Evolutionary conservation across 2,329 filamentous ascomycete genomes (phyloP), one percentile per base, ranked within the genome.

Genomic region (Fusarium caatingaense): DNA sequence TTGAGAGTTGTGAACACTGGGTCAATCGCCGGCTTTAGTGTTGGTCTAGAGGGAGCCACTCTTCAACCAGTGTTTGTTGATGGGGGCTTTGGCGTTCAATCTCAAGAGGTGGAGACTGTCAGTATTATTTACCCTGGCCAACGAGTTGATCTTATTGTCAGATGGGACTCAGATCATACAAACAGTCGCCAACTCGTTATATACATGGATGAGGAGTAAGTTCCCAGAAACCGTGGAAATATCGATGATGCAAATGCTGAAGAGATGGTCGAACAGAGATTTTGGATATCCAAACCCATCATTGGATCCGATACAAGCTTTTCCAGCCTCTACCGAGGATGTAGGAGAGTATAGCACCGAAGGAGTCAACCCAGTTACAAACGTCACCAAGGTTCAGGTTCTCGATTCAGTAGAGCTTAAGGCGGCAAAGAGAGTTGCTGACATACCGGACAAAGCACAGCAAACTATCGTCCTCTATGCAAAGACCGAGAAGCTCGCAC

Each of bases 261-360:
- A 6, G 5, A n/a, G 2, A 4, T 18, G 15, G 1, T 4, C 12
- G 0, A 37, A 12, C 4, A 60, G 58, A 0, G 56, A 64, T 12
- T 64, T 64, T 9, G 59, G 50, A 1, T 64, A 57, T 41, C 42
- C 61, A 0, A 64, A 64, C 20, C 37, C 13, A 12, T 37, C 61
- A 1, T 32, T 64, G 2, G n/a, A 45, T 0, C 44, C 61, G 2
- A 8, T 37, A 6, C 61, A 64, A 9, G 8, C 9, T 3, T 64
- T 64, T 11, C 23, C 42, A 2, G 18, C 21, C 0, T 44, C 45
- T 3, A 3, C 6, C 4, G 3, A 44, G 2, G 12, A 5, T 5
- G 2, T 3, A 1, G 10, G 18, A 13, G 11, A 27, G 25, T 27
- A 27, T 27, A 27, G 25, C 8, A 27, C 8, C 25, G 25, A 27